Evolutionary conservation across 2,329 filamentous ascomycete genomes (phyloP).

Genomic region (Zymoseptoria brevis): DNA sequence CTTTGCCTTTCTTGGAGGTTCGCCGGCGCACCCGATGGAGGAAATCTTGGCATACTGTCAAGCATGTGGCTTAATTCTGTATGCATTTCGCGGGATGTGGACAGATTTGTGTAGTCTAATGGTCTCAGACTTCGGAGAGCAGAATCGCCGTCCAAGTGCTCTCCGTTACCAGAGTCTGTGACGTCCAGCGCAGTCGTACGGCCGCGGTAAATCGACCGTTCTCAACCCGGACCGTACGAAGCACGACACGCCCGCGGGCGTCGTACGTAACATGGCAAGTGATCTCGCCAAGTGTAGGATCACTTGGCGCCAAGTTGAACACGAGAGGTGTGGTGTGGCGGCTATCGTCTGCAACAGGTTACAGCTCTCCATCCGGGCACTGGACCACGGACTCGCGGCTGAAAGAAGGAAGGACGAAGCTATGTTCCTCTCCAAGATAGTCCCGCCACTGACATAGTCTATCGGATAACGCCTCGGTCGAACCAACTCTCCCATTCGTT

Average conservation of each 20-base stretch:
- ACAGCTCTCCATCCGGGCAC: neutral
- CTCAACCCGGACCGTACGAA: too few relatives aligned
- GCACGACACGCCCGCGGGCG: too few relatives aligned
- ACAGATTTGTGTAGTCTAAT: too few relatives aligned
- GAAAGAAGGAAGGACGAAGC: neutral
- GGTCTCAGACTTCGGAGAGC: too few relatives aligned
- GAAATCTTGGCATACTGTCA: neutral
- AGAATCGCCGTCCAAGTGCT: too few relatives aligned
- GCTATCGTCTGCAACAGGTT: neutral
- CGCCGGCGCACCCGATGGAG: neutral
- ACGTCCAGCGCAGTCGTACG: too few relatives aligned
- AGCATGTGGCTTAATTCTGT: too few relatives aligned
- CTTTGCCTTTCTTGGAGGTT: neutral
- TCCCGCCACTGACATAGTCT: slow-evolving; percentile 3
- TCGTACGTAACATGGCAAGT: too few relatives aligned
- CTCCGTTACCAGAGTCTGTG: too few relatives aligned
- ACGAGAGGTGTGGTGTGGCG: neutral
- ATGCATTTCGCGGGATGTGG: too few relatives aligned
- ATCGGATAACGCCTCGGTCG: neutral
- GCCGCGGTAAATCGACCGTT: too few relatives aligned
- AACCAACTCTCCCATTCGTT: neutral
- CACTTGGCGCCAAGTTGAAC: neutral
- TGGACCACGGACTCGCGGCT: neutral
- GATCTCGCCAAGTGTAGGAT: neutral
- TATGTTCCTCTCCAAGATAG: neutral